Evolutionary conservation across 768 basidiomycete species (phyloP), one percentile per base, ranked within the genome.

Genomic region (Tulasnella sp.): DNA sequence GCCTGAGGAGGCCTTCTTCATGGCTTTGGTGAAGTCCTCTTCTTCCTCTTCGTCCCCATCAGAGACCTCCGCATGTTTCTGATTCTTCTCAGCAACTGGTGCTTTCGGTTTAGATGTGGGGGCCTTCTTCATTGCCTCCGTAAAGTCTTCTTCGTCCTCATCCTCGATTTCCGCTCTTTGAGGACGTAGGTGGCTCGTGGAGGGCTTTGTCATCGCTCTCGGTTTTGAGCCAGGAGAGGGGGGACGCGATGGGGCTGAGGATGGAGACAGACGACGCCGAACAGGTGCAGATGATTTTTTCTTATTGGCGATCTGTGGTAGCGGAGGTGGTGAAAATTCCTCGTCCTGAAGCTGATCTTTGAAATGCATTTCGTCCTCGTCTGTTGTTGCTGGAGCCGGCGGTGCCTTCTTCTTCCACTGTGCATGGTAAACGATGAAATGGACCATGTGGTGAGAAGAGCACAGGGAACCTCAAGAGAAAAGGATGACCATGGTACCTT

Each of bases 101-200:
- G 15, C 34, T 38, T 38, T 38, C 15, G 15, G 34, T 38, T 38
- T 38, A 7, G 34, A 38, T 15, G 34, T 38, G 5, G 34, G 15
- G 34, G 34, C 34, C 34, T 15, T 38, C 34, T 31, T 38, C 24
- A 52, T 52, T n/a, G 2, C 25, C 24, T 52, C 22, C 12, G 51
- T 30, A 24, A 46, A 49, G 41, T 43, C 56, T 30, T 58, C 48
- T 19, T 49, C 48, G 5, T 58, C 56, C 12, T 34, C 48, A n/a
- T 58, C 44, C 29, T 7, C 17, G 10, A 21, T 2, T 46, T 25
- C 30, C 5, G 11, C 50, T 4, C 50, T 11, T 52, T 31, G n/a
- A 22, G 5, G 46, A 48, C 21, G 21, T n/a, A 7, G 5, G 7
- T 21, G 27, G n/a, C 46, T 48, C 5, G 7, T 48, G 11, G 46